These are phyloP conservation scores for Ceriops zippeliana DNA, from an alignment of 345 rosid genomes.

Conservation along the genomic window DNA sequence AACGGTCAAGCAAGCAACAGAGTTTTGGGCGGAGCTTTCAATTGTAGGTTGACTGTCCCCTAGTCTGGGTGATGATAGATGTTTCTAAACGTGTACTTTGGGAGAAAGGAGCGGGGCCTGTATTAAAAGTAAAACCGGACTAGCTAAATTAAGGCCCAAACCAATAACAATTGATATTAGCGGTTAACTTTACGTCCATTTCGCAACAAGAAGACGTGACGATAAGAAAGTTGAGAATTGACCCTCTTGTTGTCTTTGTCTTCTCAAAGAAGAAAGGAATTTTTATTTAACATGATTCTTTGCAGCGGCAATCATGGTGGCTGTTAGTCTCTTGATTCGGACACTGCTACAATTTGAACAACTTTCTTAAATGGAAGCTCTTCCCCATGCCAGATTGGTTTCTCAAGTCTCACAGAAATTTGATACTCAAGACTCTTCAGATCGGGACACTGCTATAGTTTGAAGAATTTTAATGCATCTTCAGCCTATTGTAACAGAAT, in stretches of 20 bases:
- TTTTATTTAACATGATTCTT: background rate
- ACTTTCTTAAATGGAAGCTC: too few species aligned
- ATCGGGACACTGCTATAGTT: too few species aligned
- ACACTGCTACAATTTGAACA: too few species aligned
- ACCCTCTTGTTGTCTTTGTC: background rate
- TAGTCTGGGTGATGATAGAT: background rate
- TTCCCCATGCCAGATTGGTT: too few species aligned
- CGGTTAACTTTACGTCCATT: constrained; percentile 22
- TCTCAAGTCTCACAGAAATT: too few species aligned
- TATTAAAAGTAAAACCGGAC: too few species aligned
- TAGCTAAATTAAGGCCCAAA: background rate
- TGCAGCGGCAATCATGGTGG: too few species aligned
- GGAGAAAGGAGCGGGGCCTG: background rate
- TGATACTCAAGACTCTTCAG: too few species aligned
- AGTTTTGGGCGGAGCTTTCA: background rate
- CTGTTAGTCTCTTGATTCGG: too few species aligned
- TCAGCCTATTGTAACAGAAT: too few species aligned
- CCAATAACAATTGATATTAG: background rate
- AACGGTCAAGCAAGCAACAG: background rate
- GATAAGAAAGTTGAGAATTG: background rate
- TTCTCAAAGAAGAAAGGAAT: background rate
- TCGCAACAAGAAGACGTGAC: background rate
- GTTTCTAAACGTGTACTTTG: background rate
- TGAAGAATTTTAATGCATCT: too few species aligned
- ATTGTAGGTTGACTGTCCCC: background rate